Evolutionary conservation across 148 eudicot genomes (phyloP).

Genomic region (Suaeda aralocaspica): DNA sequence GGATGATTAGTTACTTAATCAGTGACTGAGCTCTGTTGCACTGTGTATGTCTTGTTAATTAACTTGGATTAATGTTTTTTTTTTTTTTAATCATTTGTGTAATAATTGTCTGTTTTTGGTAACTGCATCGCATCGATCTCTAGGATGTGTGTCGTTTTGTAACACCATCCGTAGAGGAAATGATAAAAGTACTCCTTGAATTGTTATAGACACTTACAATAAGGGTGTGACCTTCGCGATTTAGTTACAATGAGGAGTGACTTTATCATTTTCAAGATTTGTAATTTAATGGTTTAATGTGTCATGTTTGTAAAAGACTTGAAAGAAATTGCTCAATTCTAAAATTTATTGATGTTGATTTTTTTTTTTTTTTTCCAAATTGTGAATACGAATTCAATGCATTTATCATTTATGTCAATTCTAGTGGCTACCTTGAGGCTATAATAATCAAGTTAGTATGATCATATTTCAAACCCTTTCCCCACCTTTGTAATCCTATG

Average conservation of each 20-base stretch:
- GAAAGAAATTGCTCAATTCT: background rate
- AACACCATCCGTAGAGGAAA: background rate
- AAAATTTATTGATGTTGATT: background rate
- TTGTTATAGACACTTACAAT: no score
- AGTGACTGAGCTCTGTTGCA: conserved; percentile 8
- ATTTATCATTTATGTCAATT: no score
- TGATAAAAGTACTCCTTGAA: no score
- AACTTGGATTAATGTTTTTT: background rate
- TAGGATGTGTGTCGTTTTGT: background rate
- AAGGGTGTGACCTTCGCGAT: no score
- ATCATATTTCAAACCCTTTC: no score
- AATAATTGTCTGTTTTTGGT: conserved; percentile 8
- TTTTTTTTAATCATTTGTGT: background rate
- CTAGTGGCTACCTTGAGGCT: no score
- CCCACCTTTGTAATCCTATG: no score
- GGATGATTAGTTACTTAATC: no score
- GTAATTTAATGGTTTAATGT: background rate
- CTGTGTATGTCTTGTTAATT: background rate
- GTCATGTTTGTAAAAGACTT: background rate
- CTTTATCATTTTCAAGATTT: background rate
- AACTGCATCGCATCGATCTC: background rate
- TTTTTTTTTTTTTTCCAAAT: no score
- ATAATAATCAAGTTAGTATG: no score
- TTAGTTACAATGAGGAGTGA: no score
- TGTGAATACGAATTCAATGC: no score